These are phyloP conservation scores for Lodderomyces metapsilosis DNA, from an alignment of 1,139 yeast species.

Conservation along the genomic window DNA sequence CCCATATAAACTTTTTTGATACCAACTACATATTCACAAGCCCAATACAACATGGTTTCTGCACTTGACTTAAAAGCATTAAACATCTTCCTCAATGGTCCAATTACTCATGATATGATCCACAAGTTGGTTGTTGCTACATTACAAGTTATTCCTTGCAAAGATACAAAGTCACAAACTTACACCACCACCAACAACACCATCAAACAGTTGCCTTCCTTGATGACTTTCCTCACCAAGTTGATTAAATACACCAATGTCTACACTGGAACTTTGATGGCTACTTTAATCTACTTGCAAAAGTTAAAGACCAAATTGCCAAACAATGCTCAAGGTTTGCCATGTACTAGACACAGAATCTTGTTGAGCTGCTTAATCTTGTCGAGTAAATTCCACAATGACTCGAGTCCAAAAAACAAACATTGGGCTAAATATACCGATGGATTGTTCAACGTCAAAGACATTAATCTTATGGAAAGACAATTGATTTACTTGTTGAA, in stretches of 20 bases:
- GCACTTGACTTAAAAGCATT: conserved; percentile 52
- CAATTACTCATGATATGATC: conserved; percentile 65
- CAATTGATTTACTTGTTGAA: conserved; percentile 65
- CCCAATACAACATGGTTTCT: conserved; percentile 14
- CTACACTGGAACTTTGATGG: conserved; percentile 72
- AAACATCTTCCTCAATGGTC: conserved; percentile 51
- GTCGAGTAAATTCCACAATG: conserved; percentile 73
- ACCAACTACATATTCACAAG: not conserved
- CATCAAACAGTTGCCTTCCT: conserved; percentile 56
- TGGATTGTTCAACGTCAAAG: conserved; percentile 64
- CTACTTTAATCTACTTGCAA: conserved; percentile 67
- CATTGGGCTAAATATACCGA: conserved; percentile 82
- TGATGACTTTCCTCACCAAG: conserved; percentile 70
- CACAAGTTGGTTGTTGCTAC: conserved; percentile 63
- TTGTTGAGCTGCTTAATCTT: conserved; percentile 70
- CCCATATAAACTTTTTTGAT: not conserved
- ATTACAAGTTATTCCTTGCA: conserved; percentile 61
- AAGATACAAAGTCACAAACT: conserved; percentile 33
- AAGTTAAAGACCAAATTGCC: conserved; percentile 61
- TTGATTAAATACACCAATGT: conserved; percentile 72
- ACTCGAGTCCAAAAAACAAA: conserved; percentile 69
- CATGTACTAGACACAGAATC: conserved; percentile 76
- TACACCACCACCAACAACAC: conserved; percentile 34
- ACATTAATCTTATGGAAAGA: conserved; percentile 78
- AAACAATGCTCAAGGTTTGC: conserved; percentile 68